phyloP scores from a whole-genome alignment of 768 basidiomycete genomes.

The Strobilomyces confusus region DNA sequence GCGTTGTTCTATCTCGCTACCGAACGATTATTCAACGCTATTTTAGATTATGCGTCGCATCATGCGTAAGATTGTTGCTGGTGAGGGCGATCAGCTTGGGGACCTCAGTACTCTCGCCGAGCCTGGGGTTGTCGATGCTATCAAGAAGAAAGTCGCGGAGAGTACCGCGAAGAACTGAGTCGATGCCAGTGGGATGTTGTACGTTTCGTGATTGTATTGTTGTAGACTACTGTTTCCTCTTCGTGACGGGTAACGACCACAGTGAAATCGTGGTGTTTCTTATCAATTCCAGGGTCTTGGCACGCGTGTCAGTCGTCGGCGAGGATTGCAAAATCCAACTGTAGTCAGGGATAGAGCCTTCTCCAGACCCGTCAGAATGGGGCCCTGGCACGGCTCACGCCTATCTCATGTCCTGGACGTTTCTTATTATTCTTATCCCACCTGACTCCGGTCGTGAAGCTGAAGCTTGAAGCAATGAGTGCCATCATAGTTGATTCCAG shows the following conservation, averaged over 20 bases:
- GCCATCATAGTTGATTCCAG: too few species aligned
- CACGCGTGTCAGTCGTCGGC: too few species aligned
- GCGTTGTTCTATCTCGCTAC: background rate
- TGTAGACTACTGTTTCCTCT: background rate
- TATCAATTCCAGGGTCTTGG: too few species aligned
- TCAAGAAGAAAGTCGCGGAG: constrained; percentile 73
- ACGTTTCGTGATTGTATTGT: background rate
- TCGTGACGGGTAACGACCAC: background rate
- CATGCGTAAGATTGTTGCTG: constrained; percentile 93
- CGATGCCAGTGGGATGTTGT: background rate
- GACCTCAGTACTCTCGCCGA: constrained; percentile 94
- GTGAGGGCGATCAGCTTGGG: constrained; percentile 93
- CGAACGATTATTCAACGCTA: background rate
- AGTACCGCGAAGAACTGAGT: constrained; percentile 19
- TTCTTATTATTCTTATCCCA: too few species aligned
- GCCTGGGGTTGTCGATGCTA: constrained; percentile 77
- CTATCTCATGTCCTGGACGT: too few species aligned
- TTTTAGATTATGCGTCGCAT: constrained; percentile 87
- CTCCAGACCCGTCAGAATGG: too few species aligned
- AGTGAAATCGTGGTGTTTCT: background rate
- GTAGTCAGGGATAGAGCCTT: too few species aligned
- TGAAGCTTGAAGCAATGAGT: too few species aligned
- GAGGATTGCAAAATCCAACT: too few species aligned
- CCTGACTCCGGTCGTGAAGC: too few species aligned
- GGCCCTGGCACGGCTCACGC: too few species aligned